phyloP scores from a whole-genome alignment of 2,329 filamentous ascomycete genomes.

The Grosmannia huntii region DNA sequence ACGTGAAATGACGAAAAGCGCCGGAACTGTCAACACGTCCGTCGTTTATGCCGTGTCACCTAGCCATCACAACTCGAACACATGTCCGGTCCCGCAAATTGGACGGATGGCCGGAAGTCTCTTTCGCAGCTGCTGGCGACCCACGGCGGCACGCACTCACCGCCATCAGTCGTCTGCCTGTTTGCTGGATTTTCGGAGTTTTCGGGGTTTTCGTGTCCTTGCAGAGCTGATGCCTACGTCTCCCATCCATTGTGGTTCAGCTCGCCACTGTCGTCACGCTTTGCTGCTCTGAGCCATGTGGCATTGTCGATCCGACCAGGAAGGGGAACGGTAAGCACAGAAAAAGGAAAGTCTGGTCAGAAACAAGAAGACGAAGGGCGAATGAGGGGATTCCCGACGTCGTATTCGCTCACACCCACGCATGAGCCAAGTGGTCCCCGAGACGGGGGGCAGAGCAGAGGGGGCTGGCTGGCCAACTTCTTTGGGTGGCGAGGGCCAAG shows the following conservation, averaged over 20 bases:
- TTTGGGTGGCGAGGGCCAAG: no score
- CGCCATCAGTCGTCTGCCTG: neutral
- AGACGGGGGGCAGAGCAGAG: neutral
- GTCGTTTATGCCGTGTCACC: no score
- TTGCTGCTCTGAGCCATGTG: neutral
- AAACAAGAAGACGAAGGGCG: neutral
- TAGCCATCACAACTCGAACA: no score
- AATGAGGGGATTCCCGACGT: neutral
- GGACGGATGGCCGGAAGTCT: no score
- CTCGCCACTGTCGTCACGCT: neutral
- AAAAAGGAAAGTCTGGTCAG: neutral
- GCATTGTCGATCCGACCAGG: neutral
- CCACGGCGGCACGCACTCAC: neutral
- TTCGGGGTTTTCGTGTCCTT: neutral
- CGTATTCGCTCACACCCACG: neutral
- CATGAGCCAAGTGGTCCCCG: neutral
- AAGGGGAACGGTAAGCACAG: neutral
- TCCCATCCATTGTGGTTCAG: neutral
- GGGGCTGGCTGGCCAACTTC: neutral
- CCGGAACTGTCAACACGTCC: no score
- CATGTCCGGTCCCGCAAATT: no score
- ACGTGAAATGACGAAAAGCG: no score
- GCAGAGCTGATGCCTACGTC: neutral
- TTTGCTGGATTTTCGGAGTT: neutral
- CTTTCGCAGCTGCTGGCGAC: neutral